phyloP scores from a whole-genome alignment of 805 yeast species.

The Lachancea fermentati region DNA sequence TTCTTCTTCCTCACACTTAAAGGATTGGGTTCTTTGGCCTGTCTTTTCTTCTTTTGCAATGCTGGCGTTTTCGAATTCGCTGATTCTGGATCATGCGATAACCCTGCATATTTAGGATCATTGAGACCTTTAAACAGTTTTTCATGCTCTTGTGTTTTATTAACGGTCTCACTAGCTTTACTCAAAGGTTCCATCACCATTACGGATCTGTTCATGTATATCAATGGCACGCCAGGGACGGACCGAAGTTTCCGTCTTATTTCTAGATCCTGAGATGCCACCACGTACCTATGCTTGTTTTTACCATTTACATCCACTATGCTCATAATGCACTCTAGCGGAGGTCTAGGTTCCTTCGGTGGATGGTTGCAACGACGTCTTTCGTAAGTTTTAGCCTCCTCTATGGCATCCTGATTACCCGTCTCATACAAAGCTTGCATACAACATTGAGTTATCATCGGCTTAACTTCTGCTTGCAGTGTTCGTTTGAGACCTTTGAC shows the following conservation, averaged over 20 bases:
- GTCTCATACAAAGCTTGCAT: slow-evolving; percentile 77
- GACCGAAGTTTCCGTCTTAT: slow-evolving; percentile 64
- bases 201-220: slow-evolving; percentile 84
- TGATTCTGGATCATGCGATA: slow-evolving; percentile 22
- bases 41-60: slow-evolving; percentile 47
- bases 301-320: slow-evolving; percentile 64
- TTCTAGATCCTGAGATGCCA: slow-evolving; percentile 74
- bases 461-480: slow-evolving; percentile 78
- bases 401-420: slow-evolving; percentile 70
- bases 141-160: slow-evolving; percentile 48
- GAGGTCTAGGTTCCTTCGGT: slow-evolving; percentile 53
- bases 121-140: slow-evolving; percentile 80
- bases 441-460: slow-evolving; percentile 93
- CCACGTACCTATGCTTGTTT: slow-evolving; percentile 86
- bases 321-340: slow-evolving; percentile 69
- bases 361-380: slow-evolving; percentile 90
- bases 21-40: slow-evolving; percentile 85
- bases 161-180: slow-evolving; percentile 52
- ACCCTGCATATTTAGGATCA: slow-evolving; percentile 48
- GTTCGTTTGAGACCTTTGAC: slow-evolving; percentile 75
- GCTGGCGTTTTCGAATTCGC: slow-evolving; percentile 14
- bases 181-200: slow-evolving; percentile 95
- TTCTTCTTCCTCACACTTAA: slow-evolving; percentile 79
- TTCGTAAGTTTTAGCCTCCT: slow-evolving; percentile 75
- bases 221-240: slow-evolving; percentile 85